These are phyloP conservation scores for Hibiscus trionum DNA, from an alignment of 345 rosid genomes.

Conservation along the genomic window DNA sequence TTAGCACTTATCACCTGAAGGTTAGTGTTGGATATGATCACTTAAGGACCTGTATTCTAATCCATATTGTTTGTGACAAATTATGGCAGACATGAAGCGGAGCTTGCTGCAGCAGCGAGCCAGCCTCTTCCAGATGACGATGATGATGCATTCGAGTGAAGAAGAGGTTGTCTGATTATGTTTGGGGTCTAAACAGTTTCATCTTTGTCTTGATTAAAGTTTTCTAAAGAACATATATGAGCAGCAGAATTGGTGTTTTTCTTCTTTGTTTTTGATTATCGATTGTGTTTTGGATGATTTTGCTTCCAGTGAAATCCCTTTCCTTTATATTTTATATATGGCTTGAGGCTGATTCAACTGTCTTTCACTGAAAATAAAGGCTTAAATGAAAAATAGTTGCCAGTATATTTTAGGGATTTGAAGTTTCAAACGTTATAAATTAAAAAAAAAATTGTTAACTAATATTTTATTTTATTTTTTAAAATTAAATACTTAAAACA, in stretches of 20 bases:
- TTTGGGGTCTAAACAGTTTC: neutral
- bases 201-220: neutral
- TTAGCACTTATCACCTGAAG: neutral
- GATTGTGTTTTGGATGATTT: too few species aligned
- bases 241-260: neutral
- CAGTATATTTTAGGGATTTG: too few species aligned
- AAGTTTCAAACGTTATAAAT: too few species aligned
- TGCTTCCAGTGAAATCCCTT: too few species aligned
- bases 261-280: neutral
- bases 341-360: too few species aligned
- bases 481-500: too few species aligned
- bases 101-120: slow-evolving; percentile 5
- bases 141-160: slow-evolving; percentile 11
- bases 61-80: neutral
- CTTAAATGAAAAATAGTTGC: too few species aligned
- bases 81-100: slow-evolving; percentile 13
- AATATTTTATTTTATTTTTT: too few species aligned
- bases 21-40: neutral
- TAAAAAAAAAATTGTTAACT: too few species aligned
- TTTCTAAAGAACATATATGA: neutral
- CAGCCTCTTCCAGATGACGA: slow-evolving; percentile 16
- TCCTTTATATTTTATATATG: too few species aligned
- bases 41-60: too few species aligned
- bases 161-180: neutral
- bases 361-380: too few species aligned